Base-by-base conservation (phyloP, 1,139 yeast genomes). In the Yamadazyma spencermartinsiae region DNA sequence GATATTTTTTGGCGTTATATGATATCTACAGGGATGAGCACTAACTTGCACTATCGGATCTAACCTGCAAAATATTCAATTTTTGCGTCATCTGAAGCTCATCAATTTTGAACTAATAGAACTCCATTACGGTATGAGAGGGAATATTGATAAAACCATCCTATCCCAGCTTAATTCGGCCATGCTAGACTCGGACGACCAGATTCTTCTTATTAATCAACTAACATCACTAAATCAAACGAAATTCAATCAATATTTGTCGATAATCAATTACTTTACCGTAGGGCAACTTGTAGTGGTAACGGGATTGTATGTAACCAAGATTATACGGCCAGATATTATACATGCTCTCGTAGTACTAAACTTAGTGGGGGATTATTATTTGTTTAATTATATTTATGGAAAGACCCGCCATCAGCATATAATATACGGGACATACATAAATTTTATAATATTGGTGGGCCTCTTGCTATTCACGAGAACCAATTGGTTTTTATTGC, bases 401-500 rank as follows among this genome's bases (percentile, higher is more conserved):
- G 31, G 31, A 4, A 28, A 28, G n/a, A 15, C 20, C 9, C 8
- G 4, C 11, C 31, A 28, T 14, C 19, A 28, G n/a, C 17, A 3
- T 3, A 15, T 28, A 5, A 16, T 28, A 11, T 28, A 28, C 16
- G 31, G 31, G 16, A 9, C 31, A 6, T 34, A 29, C 15, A 11
- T 27, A 6, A 17, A 28, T 24, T 32, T 39, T 33, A 38, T 26
- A 23, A 30, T 43, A n/a, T 24, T 26, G 11, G 31, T n/a, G 13
- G 19, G 10, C 11, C 7, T 28, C 3, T 28, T 28, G 16, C 16
- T 28, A 15, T 16, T 14, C 10, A 14, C 20, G 4, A 10, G 13
- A 6, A 6, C n/a, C 4, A 34, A 41, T 33, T 36, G 34, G 31
- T 33, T 42, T 23, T 46, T 35, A 35, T 15, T 44, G 8, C 29